phyloP scores from a whole-genome alignment of 345 rosid genomes.

The Theobroma cacao region DNA sequence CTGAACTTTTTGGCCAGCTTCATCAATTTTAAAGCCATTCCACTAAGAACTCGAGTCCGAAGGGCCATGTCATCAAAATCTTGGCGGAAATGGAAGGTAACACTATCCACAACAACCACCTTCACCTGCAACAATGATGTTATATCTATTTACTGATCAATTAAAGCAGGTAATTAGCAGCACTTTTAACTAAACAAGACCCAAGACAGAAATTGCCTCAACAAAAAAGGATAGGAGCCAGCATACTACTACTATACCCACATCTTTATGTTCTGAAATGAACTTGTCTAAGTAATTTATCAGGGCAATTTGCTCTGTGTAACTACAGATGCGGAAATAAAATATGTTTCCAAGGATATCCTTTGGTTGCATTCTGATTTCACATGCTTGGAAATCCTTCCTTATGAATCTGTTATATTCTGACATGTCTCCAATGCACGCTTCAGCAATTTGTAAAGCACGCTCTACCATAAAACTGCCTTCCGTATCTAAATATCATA shows the following conservation, averaged over 20 bases:
- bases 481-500: conserved; percentile 67
- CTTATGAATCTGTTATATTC: conserved; percentile 48
- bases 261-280: conserved; percentile 74
- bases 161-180: background rate
- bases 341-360: conserved; percentile 75
- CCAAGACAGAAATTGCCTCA: background rate
- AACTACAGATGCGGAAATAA: conserved; percentile 87
- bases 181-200: background rate
- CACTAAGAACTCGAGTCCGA: conserved; percentile 75
- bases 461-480: conserved; percentile 98
- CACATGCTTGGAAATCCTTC: conserved; percentile 46
- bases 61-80: conserved; percentile 85
- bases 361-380: conserved; percentile 44
- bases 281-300: conserved; percentile 76
- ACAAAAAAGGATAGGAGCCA: background rate
- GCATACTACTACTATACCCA: conserved; percentile 28
- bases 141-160: conserved; percentile 1
- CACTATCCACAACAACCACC: conserved; percentile 72
- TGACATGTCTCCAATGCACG: conserved; percentile 66
- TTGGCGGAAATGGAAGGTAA: conserved; percentile 97
- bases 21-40: conserved; percentile 86
- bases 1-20: conserved; percentile 77
- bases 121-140: conserved; percentile 56
- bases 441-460: conserved; percentile 80
- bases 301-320: conserved; percentile 80